Conservation (phyloP, 2,329 filamentous ascomycete species). For the Ceratocystis eucalypticola region DNA sequence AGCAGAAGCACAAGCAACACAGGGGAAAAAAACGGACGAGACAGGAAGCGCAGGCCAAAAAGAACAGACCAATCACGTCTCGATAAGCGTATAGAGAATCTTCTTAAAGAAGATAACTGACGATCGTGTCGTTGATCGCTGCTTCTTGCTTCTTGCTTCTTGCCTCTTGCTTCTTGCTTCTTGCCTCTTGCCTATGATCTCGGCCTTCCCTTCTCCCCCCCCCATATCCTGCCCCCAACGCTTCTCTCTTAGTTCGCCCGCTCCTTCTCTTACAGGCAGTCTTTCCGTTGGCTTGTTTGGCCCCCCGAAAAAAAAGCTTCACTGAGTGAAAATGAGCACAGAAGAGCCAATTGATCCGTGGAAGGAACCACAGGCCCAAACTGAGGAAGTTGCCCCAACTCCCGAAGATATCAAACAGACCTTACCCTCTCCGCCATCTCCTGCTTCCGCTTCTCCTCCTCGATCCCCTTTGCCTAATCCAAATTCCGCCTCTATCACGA, state of each 20-base stretch:
- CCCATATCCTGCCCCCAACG: not conserved
- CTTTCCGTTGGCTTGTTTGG: not conserved
- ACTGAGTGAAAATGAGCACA: constrained; percentile 10
- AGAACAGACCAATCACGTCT: not conserved
- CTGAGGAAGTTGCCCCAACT: not conserved
- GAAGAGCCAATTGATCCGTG: constrained; percentile 19
- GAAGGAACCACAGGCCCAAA: constrained; percentile 9
- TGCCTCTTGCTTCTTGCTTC: not conserved
- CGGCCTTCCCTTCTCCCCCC: not conserved
- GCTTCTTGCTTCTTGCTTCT: not conserved
- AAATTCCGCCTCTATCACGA: not conserved
- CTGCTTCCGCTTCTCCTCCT: not conserved
- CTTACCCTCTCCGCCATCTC: not conserved
- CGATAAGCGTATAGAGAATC: not conserved
- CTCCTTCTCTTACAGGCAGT: not conserved
- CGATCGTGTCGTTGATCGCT: not conserved
- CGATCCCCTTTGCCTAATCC: not conserved
- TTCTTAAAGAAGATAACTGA: not conserved
- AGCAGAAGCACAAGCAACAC: not conserved
- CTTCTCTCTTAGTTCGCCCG: not conserved
- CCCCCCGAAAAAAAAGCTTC: not conserved
- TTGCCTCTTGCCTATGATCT: not conserved
- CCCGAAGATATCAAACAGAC: not conserved
- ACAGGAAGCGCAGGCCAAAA: not conserved
- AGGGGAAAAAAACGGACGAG: not conserved